Conservation (phyloP, 306 rosid species). For the Mimosa bimucronata region DNA sequence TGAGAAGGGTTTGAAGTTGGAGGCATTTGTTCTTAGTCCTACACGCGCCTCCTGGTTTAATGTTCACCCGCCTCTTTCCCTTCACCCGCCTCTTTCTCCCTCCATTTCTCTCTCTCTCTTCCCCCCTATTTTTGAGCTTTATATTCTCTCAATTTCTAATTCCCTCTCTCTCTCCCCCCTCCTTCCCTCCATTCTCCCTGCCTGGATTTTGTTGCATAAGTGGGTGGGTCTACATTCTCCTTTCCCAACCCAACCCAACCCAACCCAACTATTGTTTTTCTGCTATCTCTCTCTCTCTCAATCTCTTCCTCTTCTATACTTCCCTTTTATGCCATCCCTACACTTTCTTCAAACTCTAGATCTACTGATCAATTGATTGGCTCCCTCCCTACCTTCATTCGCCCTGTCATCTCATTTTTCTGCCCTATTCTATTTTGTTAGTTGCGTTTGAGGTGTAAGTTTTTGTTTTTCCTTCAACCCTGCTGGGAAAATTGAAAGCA, state of each 20-base stretch:
- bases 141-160: constrained; percentile 12
- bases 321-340: not conserved
- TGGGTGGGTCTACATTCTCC: constrained; percentile 27
- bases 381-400: too few species aligned
- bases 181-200: not conserved
- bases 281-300: not conserved
- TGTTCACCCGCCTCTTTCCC: constrained; percentile 8
- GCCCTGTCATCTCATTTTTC: too few species aligned
- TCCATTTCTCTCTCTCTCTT: not conserved
- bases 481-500: constrained; percentile 26
- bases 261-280: not conserved
- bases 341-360: not conserved
- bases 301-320: not conserved
- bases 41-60: constrained; percentile 6
- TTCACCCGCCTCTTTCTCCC: not conserved
- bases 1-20: too few species aligned
- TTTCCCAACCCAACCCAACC: too few species aligned
- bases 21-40: not conserved
- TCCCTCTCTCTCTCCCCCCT: not conserved
- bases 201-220: constrained; percentile 12
- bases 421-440: not conserved
- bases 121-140: constrained; percentile 34
- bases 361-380: not conserved
- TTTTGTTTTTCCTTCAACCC: constrained; percentile 22
- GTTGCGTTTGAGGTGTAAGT: constrained; percentile 24